Evolutionary conservation across 371 early-diverging fungal species (phyloP).

Genomic region (Smittium culicis): DNA sequence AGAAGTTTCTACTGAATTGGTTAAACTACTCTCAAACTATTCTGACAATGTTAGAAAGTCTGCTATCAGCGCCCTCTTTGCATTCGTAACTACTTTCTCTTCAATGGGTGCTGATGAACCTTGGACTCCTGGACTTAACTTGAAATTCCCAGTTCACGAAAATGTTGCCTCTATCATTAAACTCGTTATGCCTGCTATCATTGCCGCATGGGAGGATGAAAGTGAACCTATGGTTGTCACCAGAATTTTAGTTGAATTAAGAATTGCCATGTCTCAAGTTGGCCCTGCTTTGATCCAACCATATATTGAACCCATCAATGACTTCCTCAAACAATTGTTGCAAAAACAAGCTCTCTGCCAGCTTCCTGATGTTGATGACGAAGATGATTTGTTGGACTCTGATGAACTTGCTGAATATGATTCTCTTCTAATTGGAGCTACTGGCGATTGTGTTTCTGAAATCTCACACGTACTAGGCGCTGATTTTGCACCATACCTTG

Average conservation of each 20-base stretch:
- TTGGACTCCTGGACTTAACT: slow-evolving; percentile 39
- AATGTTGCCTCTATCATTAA: slow-evolving; percentile 54
- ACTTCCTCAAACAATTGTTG: slow-evolving; percentile 48
- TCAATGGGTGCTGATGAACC: slow-evolving; percentile 43
- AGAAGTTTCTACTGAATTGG: slow-evolving; percentile 43
- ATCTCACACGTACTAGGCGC: slow-evolving; percentile 58
- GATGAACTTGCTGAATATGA: slow-evolving; percentile 79
- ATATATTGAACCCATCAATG: slow-evolving; percentile 41
- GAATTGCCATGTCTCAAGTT: slow-evolving; percentile 48
- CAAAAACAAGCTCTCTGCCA: slow-evolving; percentile 72
- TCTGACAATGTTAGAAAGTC: slow-evolving; percentile 74
- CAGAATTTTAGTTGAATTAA: slow-evolving; percentile 56
- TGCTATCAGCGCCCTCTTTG: slow-evolving; percentile 49
- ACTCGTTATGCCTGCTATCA: slow-evolving; percentile 49
- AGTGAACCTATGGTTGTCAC: slow-evolving; percentile 69
- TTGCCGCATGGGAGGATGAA: slow-evolving; percentile 62
- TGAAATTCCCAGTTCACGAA: slow-evolving; percentile 45
- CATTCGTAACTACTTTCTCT: slow-evolving; percentile 61
- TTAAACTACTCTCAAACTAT: slow-evolving; percentile 48
- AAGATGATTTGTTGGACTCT: slow-evolving; percentile 52
- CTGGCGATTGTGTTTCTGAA: slow-evolving; percentile 69
- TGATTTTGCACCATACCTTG: slow-evolving; percentile 53
- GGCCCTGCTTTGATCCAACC: slow-evolving; percentile 66
- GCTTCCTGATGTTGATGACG: slow-evolving; percentile 46
- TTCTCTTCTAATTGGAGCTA: slow-evolving; percentile 46